Evolutionary conservation across 2,329 filamentous ascomycete genomes (phyloP).

Genomic region (Cytospora piceicola): DNA sequence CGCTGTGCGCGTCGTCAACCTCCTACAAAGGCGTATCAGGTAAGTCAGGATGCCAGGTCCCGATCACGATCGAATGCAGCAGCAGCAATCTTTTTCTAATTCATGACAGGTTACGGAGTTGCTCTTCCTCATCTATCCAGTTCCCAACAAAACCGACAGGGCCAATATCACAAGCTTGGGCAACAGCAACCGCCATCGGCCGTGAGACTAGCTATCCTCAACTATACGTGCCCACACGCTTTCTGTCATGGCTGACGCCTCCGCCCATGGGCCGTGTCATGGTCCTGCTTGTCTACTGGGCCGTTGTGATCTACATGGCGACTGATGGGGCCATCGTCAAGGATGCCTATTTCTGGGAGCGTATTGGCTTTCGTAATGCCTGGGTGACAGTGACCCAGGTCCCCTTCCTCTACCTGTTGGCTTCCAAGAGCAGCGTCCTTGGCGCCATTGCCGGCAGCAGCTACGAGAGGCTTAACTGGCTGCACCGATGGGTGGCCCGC

Average conservation of each 20-base stretch:
- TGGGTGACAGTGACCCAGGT: slow-evolving; percentile 69
- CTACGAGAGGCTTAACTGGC: slow-evolving; percentile 73
- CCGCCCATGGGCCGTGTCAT: slow-evolving; percentile 61
- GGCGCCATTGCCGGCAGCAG: slow-evolving; percentile 64
- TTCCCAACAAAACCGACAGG: slow-evolving; percentile 58
- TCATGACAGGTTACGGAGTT: slow-evolving; percentile 50
- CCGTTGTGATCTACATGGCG: slow-evolving; percentile 62
- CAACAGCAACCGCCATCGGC: slow-evolving; percentile 59
- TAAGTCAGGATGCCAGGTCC: slow-evolving; percentile 35
- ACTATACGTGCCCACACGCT: slow-evolving; percentile 50
- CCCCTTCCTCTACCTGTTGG: slow-evolving; percentile 65
- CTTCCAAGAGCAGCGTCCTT: slow-evolving; percentile 63
- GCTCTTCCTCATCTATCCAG: slow-evolving; percentile 47
- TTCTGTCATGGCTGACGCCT: slow-evolving; percentile 60
- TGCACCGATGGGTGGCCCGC: slow-evolving; percentile 73
- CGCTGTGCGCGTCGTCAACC: slow-evolving; percentile 48
- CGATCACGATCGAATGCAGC: not conserved
- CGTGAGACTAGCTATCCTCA: slow-evolving; percentile 63
- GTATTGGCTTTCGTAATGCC: slow-evolving; percentile 68
- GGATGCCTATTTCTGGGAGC: slow-evolving; percentile 64
- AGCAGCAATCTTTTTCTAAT: not conserved
- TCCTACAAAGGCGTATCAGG: slow-evolving; percentile 48
- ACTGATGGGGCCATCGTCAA: slow-evolving; percentile 50
- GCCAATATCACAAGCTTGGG: slow-evolving; percentile 54
- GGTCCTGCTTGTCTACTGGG: slow-evolving; percentile 60